phyloP scores from a whole-genome alignment of 176 grass and related monocot genomes.

The Rhipidocladum racemiflorum region DNA sequence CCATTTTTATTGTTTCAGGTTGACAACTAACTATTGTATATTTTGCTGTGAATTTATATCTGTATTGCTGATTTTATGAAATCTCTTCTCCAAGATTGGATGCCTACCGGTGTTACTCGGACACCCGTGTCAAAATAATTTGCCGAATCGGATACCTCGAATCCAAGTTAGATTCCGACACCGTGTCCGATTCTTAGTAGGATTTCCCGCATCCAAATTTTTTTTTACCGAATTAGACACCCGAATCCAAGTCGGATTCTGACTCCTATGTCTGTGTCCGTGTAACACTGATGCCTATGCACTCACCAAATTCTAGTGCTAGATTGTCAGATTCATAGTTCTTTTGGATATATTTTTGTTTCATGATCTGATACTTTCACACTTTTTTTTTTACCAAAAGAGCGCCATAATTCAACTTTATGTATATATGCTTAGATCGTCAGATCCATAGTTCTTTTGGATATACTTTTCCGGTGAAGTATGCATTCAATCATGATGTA shows the following conservation, averaged over 20 bases:
- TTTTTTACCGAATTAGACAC: too few species aligned
- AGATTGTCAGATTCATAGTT: not conserved
- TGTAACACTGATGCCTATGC: too few species aligned
- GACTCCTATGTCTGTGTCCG: too few species aligned
- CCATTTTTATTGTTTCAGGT: not conserved
- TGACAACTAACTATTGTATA: not conserved
- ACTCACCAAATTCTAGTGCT: not conserved
- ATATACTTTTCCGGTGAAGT: not conserved
- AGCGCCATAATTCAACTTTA: not conserved
- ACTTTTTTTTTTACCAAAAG: not conserved
- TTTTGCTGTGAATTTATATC: not conserved
- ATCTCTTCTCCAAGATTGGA: not conserved
- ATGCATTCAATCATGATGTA: not conserved
- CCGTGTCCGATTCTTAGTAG: too few species aligned
- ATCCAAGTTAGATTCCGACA: too few species aligned
- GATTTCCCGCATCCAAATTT: too few species aligned
- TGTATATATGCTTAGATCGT: not conserved
- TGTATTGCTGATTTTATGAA: not conserved
- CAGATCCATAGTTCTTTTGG: not conserved
- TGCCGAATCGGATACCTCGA: too few species aligned
- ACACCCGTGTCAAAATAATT: too few species aligned
- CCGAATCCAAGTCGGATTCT: too few species aligned
- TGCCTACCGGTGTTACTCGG: too few species aligned
- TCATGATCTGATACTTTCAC: not conserved
- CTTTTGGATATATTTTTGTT: not conserved